A percentile compares a stretch with the other conserved stretches of the same genome.
These are phyloP conservation scores for Myotisia sp. DNA, from an alignment of 2,329 filamentous ascomycete genomes.

Conservation along the genomic window DNA sequence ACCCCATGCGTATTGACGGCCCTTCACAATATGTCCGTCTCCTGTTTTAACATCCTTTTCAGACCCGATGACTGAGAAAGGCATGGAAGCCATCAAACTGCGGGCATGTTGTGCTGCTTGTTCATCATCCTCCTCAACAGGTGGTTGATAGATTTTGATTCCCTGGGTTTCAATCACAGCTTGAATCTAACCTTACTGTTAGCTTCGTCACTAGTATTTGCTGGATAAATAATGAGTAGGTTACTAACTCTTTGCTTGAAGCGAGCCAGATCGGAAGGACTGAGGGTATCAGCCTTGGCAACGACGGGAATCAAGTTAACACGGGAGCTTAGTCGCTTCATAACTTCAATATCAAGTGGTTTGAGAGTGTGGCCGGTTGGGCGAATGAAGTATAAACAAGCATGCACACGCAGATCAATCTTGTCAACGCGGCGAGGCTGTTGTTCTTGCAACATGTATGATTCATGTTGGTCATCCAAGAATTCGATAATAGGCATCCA, in stretches of 20 bases:
- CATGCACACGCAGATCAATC: constrained; percentile 97
- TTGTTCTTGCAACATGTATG: constrained; percentile 99
- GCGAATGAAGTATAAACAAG: constrained; percentile 97
- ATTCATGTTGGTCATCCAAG: constrained; percentile 99
- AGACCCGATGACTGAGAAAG: constrained; percentile 95
- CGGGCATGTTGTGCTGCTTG: constrained; percentile 88
- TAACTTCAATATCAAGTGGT: constrained; percentile 97
- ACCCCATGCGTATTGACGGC: constrained; percentile 97
- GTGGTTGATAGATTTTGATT: constrained; percentile 99
- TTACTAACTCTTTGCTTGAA: constrained; percentile 82
- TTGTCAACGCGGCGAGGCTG: constrained; percentile 96
- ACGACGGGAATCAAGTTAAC: constrained; percentile 98
- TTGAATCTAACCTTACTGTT: constrained; percentile 51
- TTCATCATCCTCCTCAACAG: constrained; percentile 95
- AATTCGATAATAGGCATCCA: constrained; percentile 99
- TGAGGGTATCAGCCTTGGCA: constrained; percentile 96
- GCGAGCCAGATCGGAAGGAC: constrained; percentile 73
- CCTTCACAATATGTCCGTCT: constrained; percentile 95
- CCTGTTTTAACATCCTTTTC: constrained; percentile 98
- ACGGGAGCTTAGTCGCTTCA: constrained; percentile 96
- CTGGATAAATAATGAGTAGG: background rate
- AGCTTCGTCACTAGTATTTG: background rate
- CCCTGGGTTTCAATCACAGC: constrained; percentile 94
- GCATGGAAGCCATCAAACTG: constrained; percentile 91
- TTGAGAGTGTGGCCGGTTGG: constrained; percentile 97